These are phyloP conservation scores for Cladosporium oxysporum DNA, from an alignment of 2,329 filamentous ascomycete genomes.

Conservation along the genomic window DNA sequence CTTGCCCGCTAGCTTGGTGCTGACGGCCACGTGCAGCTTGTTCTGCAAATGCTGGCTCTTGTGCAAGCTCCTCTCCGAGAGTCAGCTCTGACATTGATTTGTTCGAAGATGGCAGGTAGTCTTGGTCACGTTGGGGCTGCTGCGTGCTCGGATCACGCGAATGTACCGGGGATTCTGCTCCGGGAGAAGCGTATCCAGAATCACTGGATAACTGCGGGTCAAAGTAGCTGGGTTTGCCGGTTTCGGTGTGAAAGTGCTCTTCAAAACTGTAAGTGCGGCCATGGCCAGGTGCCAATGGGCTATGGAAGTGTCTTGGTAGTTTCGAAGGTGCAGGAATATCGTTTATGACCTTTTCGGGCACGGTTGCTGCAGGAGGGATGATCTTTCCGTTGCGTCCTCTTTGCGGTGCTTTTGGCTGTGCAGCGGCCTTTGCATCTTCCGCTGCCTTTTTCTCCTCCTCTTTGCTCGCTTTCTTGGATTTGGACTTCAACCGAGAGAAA, in stretches of 20 bases:
- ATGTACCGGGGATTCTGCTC: conserved; percentile 22
- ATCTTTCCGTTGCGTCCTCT: not conserved
- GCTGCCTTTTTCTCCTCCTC: conserved; percentile 4
- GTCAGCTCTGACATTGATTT: conserved; percentile 29
- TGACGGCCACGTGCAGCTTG: conserved; percentile 3
- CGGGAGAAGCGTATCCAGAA: conserved; percentile 34
- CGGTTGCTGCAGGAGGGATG: not conserved
- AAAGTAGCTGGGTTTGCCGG: not conserved
- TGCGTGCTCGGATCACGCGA: conserved; percentile 30
- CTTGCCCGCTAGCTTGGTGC: not conserved
- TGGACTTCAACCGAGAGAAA: conserved; percentile 14
- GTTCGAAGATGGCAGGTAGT: conserved; percentile 7
- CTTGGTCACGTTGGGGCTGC: conserved; percentile 4
- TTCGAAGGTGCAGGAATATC: conserved; percentile 6
- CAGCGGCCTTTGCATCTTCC: not conserved
- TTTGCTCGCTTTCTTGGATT: conserved; percentile 11
- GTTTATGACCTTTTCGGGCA: not conserved
- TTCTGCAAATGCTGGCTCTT: conserved; percentile 21
- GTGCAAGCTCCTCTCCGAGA: conserved; percentile 24
- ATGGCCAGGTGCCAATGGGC: not conserved
- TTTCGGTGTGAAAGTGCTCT: not conserved
- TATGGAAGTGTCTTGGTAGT: not conserved
- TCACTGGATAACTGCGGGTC: conserved; percentile 28
- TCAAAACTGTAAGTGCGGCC: not conserved
- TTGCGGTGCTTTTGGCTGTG: conserved; percentile 1